Evolutionary conservation across 352 stramenopile species (phyloP).

Genomic region (Phytophthora nicotianae): DNA sequence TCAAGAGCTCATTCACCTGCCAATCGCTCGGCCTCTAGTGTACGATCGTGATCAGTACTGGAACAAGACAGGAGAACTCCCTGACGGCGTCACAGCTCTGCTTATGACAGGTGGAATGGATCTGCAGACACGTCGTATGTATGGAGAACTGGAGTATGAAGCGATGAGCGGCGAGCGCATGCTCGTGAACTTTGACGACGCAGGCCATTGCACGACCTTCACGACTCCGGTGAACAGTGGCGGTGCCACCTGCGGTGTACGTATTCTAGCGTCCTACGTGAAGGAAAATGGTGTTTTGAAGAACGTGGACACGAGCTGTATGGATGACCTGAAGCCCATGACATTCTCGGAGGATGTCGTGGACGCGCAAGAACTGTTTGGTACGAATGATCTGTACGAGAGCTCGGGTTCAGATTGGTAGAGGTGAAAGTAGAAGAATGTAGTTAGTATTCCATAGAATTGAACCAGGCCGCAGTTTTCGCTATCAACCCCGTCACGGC

Average conservation of each 20-base stretch:
- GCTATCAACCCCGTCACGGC: background rate
- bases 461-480: background rate
- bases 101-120: constrained; percentile 65
- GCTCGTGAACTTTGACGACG: constrained; percentile 73
- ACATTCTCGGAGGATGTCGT: constrained; percentile 41
- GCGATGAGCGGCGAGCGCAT: constrained; percentile 55
- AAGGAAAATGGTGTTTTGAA: constrained; percentile 53
- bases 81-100: constrained; percentile 47
- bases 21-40: constrained; percentile 38
- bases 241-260: constrained; percentile 62
- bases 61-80: constrained; percentile 62
- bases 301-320: constrained; percentile 72
- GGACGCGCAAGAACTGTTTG: constrained; percentile 49
- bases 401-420: constrained; percentile 25
- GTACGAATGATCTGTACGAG: constrained; percentile 45
- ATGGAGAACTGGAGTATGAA: constrained; percentile 59
- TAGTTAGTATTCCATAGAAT: constrained; percentile 17
- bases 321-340: constrained; percentile 59
- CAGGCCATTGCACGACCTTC: constrained; percentile 80
- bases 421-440: constrained; percentile 7
- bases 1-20: constrained; percentile 52
- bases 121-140: constrained; percentile 55
- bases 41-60: constrained; percentile 74
- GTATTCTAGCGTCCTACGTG: constrained; percentile 75
- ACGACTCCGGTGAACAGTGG: constrained; percentile 59